Evolutionary conservation across 192 early-diverging fungal species (phyloP).

Genomic region (Podila verticillata): DNA sequence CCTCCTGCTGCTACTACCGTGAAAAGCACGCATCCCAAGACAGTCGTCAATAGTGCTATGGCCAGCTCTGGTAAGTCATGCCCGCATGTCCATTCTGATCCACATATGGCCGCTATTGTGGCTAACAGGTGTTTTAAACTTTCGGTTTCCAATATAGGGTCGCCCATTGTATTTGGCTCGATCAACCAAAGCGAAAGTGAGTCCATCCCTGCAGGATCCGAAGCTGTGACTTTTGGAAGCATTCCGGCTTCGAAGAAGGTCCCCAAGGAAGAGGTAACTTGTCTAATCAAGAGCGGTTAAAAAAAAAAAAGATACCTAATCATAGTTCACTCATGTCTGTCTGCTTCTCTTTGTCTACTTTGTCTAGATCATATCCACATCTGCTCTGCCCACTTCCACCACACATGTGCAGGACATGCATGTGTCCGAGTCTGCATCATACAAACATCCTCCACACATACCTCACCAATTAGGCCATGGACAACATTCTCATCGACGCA

Average conservation of each 20-base stretch:
- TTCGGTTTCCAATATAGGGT: not conserved
- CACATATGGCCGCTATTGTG: too few species aligned
- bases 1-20: not conserved
- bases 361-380: not conserved
- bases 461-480: slow-evolving; percentile 11
- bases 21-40: not conserved
- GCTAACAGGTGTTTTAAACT: too few species aligned
- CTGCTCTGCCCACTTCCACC: slow-evolving; percentile 14
- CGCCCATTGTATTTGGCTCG: slow-evolving; percentile 42
- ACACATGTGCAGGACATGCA: too few species aligned
- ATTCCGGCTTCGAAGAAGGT: slow-evolving; percentile 7
- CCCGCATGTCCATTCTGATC: not conserved
- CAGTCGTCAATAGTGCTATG: not conserved
- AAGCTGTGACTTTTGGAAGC: slow-evolving; percentile 1
- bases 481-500: slow-evolving; percentile 10
- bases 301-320: too few species aligned
- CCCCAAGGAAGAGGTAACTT: not conserved
- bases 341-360: too few species aligned
- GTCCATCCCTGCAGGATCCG: slow-evolving; percentile 10
- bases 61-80: not conserved
- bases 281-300: too few species aligned
- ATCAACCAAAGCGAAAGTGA: slow-evolving; percentile 22
- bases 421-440: slow-evolving; percentile 15
- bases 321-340: too few species aligned
- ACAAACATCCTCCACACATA: slow-evolving; percentile 13